A percentile compares a stretch with the other conserved stretches of the same genome.
phyloP scores from a whole-genome alignment of 805 yeast species.

The Schizosaccharomyces japonicus region DNA sequence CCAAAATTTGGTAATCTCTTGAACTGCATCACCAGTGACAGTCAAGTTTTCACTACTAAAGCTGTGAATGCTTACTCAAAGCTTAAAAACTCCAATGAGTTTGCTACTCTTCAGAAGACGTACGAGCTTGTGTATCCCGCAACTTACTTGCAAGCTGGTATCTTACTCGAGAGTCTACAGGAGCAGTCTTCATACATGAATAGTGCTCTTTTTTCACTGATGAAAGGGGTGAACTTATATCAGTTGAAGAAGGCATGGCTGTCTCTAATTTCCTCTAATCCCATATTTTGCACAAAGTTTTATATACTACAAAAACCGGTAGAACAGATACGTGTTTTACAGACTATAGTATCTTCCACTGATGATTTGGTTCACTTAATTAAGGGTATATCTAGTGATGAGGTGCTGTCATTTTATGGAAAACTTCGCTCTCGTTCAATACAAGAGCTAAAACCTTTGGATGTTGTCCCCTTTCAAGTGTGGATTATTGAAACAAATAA shows the following conservation, averaged over 20 bases:
- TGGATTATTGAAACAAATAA: slow-evolving; percentile 1
- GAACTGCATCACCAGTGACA: too few relatives aligned
- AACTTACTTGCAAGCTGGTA: background rate
- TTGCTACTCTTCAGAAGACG: too few relatives aligned
- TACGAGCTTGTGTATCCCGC: background rate
- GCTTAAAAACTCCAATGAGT: too few relatives aligned
- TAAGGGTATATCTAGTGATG: too few relatives aligned
- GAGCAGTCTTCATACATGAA: background rate
- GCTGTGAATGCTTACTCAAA: too few relatives aligned
- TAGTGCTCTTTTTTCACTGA: background rate
- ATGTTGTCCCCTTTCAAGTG: background rate
- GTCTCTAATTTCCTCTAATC: background rate
- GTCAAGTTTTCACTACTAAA: too few relatives aligned
- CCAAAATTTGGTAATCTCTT: background rate
- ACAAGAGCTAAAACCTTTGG: slow-evolving; percentile 5
- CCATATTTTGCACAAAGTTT: background rate
- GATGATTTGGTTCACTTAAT: too few relatives aligned
- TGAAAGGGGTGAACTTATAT: background rate
- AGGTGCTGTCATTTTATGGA: too few relatives aligned
- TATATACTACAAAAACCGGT: background rate
- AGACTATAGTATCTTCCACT: too few relatives aligned
- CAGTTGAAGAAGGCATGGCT: background rate
- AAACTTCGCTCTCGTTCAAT: too few relatives aligned
- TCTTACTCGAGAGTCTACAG: background rate
- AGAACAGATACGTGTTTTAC: too few relatives aligned